Conservation (phyloP, 495 filamentous ascomycete species). For the Podospora australis region DNA sequence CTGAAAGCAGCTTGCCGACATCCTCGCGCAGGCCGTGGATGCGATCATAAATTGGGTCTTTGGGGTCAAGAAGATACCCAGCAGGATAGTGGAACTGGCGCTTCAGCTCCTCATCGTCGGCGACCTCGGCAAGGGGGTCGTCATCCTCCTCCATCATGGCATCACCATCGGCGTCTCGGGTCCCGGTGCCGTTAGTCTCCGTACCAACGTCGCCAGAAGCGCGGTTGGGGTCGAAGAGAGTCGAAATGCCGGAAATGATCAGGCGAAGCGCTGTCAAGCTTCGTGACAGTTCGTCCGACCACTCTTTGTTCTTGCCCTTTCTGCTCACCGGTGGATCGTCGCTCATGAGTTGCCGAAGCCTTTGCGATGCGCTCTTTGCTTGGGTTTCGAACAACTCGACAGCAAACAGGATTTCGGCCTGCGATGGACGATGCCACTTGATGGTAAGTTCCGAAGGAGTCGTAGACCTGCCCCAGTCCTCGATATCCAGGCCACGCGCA, state of each 20-base stretch:
- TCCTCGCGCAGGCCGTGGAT: slow-evolving; percentile 76
- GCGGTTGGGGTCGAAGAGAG: slow-evolving; percentile 75
- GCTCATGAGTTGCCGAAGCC: slow-evolving; percentile 67
- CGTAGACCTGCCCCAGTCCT: slow-evolving; percentile 71
- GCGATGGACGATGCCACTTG: slow-evolving; percentile 81
- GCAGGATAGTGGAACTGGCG: slow-evolving; percentile 78
- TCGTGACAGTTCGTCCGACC: slow-evolving; percentile 92
- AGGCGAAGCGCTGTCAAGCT: slow-evolving; percentile 82
- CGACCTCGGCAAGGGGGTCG: slow-evolving; percentile 58
- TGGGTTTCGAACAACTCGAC: slow-evolving; percentile 81
- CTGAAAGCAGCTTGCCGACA: slow-evolving; percentile 72
- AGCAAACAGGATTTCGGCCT: slow-evolving; percentile 78
- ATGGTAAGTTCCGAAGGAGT: slow-evolving; percentile 70
- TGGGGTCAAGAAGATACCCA: slow-evolving; percentile 69
- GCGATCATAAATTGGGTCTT: slow-evolving; percentile 55
- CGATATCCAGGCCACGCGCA: slow-evolving; percentile 46
- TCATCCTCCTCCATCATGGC: slow-evolving; percentile 51
- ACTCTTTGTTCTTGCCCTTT: slow-evolving; percentile 93
- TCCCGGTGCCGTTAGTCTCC: slow-evolving; percentile 31
- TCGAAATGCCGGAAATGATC: slow-evolving; percentile 77
- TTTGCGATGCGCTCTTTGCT: slow-evolving; percentile 46
- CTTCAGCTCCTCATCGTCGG: slow-evolving; percentile 76
- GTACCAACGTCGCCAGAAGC: slow-evolving; percentile 45
- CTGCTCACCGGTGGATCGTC: slow-evolving; percentile 80
- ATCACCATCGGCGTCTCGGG: slow-evolving; percentile 38